Evolutionary conservation across 129 eudicot species (phyloP), one percentile per base, ranked within the genome.

Genomic region (Flaveria robusta): DNA sequence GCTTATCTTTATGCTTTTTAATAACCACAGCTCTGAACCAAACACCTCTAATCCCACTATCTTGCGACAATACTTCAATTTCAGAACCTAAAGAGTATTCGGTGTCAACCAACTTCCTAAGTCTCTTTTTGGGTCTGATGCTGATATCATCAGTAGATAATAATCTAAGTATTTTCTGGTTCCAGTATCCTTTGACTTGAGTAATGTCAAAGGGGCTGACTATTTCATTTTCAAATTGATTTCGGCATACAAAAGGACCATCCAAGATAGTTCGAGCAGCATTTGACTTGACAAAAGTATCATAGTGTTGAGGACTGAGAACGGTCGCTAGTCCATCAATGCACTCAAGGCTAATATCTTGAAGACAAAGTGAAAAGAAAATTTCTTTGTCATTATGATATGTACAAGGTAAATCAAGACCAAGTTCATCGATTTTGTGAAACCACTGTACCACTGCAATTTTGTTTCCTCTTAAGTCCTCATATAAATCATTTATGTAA

Each of bases 401-500:
- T 34, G 66, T 85, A 73, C 69, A 84, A 85, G 87, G 96, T 84
- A 84, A 87, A 85, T 71, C 86, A 84, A 81, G 87, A 85, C 88
- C 88, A 93, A 91, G 84, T 82, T 93, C 98, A 79, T 93, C 98
- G 86, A 91, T 80, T 91, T 87, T 93, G 91, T 93, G 98, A 88
- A 93, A 93, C 98, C 97, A 93, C 72, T 84, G 96, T 81, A 93
- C 98, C 88, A 91, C 96, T 76, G 90, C 98, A 89, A 82, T 84
- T 83, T 84, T 91, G 83, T 83, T 82, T 77, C 97, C 96, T 83
- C 72, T 84, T 45, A 83, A 74, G 76, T 90, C 97, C 77, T 93
- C 97, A 9, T 91, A 93, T 79, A 93, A 80, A 86, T 93, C 98
- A 24, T 91, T 89, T 68, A 93, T 79, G 83, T 93, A 77, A 19